Evolutionary conservation across 345 rosid genomes (phyloP).

Genomic region (Gossypium ekmanianum): DNA sequence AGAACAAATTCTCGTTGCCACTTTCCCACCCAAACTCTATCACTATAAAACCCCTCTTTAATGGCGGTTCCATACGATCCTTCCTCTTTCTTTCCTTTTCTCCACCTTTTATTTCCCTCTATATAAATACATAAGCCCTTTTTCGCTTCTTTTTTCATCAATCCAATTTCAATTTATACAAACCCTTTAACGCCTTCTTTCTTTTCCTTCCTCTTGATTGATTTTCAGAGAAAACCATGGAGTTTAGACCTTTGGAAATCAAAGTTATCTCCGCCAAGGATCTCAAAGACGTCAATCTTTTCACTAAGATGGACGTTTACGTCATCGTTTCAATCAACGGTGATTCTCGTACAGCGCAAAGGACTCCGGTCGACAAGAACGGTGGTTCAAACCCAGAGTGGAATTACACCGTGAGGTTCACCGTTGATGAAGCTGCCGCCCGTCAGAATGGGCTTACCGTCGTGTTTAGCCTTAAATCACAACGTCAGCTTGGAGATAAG

Average conservation of each 20-base stretch:
- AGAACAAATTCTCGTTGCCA: background rate
- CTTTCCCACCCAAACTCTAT: background rate
- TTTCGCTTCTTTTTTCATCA: background rate
- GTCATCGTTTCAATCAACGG: constrained; percentile 35
- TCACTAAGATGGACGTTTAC: constrained; percentile 51
- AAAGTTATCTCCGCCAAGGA: constrained; percentile 33
- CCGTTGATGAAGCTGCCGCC: constrained; percentile 32
- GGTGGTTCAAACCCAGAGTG: constrained; percentile 37
- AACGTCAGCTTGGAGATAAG: constrained; percentile 34
- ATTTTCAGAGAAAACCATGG: constrained; percentile 24
- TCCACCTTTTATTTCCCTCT: background rate
- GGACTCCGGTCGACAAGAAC: constrained; percentile 33
- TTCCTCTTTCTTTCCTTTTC: background rate
- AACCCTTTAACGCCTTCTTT: background rate
- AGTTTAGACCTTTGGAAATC: constrained; percentile 40
- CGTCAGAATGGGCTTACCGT: constrained; percentile 27
- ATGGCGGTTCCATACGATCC: background rate
- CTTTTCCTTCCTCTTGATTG: background rate
- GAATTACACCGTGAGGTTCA: constrained; percentile 38
- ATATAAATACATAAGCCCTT: background rate
- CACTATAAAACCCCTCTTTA: background rate
- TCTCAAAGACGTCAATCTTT: constrained; percentile 36
- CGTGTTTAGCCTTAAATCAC: constrained; percentile 27
- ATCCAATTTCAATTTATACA: background rate
- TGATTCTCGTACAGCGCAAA: constrained; percentile 27